Base-by-base conservation (phyloP, 306 rosid species). In the Arachis hypogaea region DNA sequence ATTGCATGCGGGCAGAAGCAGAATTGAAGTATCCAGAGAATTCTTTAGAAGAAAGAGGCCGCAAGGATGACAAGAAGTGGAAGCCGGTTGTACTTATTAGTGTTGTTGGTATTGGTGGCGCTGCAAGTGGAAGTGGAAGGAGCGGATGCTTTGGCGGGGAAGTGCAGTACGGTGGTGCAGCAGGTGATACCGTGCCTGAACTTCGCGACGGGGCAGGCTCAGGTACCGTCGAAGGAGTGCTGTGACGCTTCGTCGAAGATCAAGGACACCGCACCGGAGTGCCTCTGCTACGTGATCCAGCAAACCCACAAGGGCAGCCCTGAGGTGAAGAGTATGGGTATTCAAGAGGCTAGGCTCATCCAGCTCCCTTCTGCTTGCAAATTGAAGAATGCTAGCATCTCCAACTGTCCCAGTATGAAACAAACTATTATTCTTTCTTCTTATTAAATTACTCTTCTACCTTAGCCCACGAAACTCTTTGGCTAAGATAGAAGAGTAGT, bases 361-460 rank as follows among this genome's bases (percentile, higher is more conserved):
- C 85, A 82, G 78, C 93, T 92, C 7, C 93, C 96, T 66, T 12
- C 89, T 65, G 86, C 87, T 3, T 92, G 97, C 77, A 71, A 44
- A 72, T 41, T 92, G 69, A 80, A 85, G 54, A 85, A 87, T 77
- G 82, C 96, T 7, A 86, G 76, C 75, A 11, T 78, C 72, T n/a
- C 64, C 66, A 33, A 92, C 36, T 92, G 97, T 74, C 97, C 96
- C 1, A 79, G 97, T 92, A 44, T 4, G 7, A 41, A 41, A 41
- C 4, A 41, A 41, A 41, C 4, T 3, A 49, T 2, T 9, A 50
- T 4, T 50, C 18, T 50, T 33, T 33, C 18, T 18, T 18, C 18
- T 18, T 18, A 18, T 18, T 18, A 18, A 18, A 18, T 18, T 18
- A 18, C 18, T 18, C 18, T 18, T 18, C 18, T 18, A 18, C 0